A percentile compares a stretch with the other conserved stretches of the same genome.
These are phyloP conservation scores for Colletotrichum liriopes DNA, from an alignment of 2,329 filamentous ascomycete species.

Conservation along the genomic window DNA sequence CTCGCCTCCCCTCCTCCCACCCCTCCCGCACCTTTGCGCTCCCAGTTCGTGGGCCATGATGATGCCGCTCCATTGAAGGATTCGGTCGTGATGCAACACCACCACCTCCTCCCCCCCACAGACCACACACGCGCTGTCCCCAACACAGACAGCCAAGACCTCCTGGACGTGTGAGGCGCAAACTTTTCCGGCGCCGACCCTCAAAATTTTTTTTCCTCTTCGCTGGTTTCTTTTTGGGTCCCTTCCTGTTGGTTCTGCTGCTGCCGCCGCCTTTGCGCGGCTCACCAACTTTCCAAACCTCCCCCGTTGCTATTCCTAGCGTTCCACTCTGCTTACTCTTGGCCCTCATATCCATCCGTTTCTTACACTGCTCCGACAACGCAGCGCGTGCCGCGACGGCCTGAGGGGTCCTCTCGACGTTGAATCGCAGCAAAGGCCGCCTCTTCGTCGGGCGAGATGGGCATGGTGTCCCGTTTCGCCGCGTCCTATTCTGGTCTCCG, in stretches of 20 bases:
- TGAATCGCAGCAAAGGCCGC: not conserved
- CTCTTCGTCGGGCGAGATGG: not conserved
- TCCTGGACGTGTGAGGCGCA: conserved; percentile 23
- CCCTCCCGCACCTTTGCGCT: not conserved
- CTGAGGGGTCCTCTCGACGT: not conserved
- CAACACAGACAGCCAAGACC: conserved; percentile 41
- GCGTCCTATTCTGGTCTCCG: conserved; percentile 15
- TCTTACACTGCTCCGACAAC: conserved; percentile 34
- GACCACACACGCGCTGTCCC: conserved; percentile 12
- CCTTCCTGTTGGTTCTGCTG: conserved; percentile 7
- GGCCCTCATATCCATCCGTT: conserved; percentile 16
- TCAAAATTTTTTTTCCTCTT: not conserved
- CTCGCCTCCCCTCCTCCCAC: not conserved
- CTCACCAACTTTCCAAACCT: conserved; percentile 1
- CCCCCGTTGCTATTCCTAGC: conserved; percentile 41
- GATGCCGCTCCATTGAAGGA: not conserved
- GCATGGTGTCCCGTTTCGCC: conserved; percentile 13
- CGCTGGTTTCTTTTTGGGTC: conserved; percentile 1
- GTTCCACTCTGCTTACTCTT: conserved; percentile 28
- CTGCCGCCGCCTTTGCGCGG: not conserved
- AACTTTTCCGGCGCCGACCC: conserved; percentile 9
- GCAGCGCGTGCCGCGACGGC: not conserved
- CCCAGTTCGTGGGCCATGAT: not conserved
- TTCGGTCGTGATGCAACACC: conserved; percentile 19
- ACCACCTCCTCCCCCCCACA: conserved; percentile 7